Percentiles rank a stretch among this genome's conserved stretches.
Conservation (phyloP, 2,329 filamentous ascomycete species). For the Sporothrix variecibatus region DNA sequence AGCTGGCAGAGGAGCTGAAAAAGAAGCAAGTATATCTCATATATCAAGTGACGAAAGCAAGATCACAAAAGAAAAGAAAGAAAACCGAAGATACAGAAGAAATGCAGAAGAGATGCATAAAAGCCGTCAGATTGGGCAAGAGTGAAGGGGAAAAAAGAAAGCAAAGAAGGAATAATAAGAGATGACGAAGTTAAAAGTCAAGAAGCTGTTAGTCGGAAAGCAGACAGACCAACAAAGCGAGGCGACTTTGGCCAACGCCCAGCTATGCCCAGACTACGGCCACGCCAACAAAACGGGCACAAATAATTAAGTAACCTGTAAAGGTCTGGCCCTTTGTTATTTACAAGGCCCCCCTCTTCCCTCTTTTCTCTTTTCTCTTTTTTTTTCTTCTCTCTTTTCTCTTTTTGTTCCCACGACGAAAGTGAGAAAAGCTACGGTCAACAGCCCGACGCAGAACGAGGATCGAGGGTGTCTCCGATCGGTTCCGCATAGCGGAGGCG, state of each 20-base stretch:
- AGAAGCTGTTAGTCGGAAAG: background rate
- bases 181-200: background rate
- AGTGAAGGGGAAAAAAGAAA: background rate
- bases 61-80: background rate
- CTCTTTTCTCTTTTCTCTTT: no score
- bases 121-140: background rate
- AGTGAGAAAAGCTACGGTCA: background rate
- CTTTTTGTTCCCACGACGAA: background rate
- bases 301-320: background rate
- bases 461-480: background rate
- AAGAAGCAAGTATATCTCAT: background rate
- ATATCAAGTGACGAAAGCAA: background rate
- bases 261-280: background rate
- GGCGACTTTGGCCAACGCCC: background rate
- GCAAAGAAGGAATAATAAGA: background rate
- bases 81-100: background rate
- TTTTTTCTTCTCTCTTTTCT: no score
- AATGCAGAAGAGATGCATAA: background rate
- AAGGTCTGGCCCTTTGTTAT: background rate
- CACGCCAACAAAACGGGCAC: background rate
- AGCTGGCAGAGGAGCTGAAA: background rate
- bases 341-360: background rate
- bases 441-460: background rate
- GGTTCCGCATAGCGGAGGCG: slow-evolving; percentile 8
- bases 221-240: background rate